Evolutionary conservation across 345 rosid species (phyloP), one percentile per base, ranked within the genome.

Genomic region (Pugionium dolabratum): DNA sequence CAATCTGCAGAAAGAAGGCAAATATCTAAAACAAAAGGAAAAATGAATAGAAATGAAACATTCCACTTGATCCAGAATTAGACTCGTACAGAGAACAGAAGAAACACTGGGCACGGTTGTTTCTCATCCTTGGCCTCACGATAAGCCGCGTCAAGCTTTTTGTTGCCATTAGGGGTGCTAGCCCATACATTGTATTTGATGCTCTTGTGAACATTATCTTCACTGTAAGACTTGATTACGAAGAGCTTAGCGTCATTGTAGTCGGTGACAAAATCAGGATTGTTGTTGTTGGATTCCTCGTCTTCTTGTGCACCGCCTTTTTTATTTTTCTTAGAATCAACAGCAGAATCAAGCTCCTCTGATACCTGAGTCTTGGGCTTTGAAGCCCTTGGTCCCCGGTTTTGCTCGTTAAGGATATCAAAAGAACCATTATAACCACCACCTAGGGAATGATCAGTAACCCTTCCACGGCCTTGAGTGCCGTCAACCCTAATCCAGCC

Each of bases 161-260:
- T 89, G 80, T 89, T 92, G 59, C 98, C 98, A 75, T 83, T 87
- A 59, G 91, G 86, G 3, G 98, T 92, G 79, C 98, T 92, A 42
- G 98, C 95, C 98, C 98, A 92, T 36, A 89, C 84, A 49, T 84
- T 82, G 64, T 93, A 93, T 67, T 93, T 93, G 61, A 93, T 86
- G 78, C 97, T 93, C 81, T 93, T 93, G 80, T 93, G 98, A 67
- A 93, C 93, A 78, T 93, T 86, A 81, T 93, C 98, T 76, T 93
- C 98, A 54, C 96, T 93, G 79, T 87, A 93, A 2, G 98, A 93
- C 80, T 93, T 93, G 75, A 93, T 93, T 72, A 92, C 80, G 71
- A 89, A 92, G 70, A 92, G 82, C 76, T 79, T 93, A 34, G 98
- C 98, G 69, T 89, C 78, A 47, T 72, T 60, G 74, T 84, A 81